Base-by-base conservation (phyloP, 2,329 filamentous ascomycete species). In the Arachnomyces sp. region DNA sequence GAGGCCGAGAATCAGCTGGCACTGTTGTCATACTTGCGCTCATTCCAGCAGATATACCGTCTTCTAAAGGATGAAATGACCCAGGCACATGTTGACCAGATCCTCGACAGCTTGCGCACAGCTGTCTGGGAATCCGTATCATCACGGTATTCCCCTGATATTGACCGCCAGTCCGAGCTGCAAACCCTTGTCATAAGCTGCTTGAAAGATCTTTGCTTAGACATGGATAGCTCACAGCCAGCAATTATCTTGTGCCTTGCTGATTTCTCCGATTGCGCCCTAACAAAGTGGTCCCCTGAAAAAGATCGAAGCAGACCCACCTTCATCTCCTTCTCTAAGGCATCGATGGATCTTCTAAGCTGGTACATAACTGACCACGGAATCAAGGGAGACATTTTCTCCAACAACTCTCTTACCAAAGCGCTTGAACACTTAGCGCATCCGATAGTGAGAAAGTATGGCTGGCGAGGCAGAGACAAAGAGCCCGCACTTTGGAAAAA, bases 261-360 rank as follows among this genome's bases (percentile, higher is more conserved):
- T 1, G 76, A 84, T 36, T 79, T 94, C 43, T 74, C 79, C 7
- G 73, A 77, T 2, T 67, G 94, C 28, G 82, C 64, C 14, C 50
- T 67, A 28, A 53, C 55, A 5, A 59, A 56, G 45, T 64, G 61
- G 56, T 65, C 42, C 40, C 54, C 44, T 15, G 60, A 45, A 40
- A 64, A 47, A 40, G 60, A 58, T 49, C 58, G 52, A 37, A 60
- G 66, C 37, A 78, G 78, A 42, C 83, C 86, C 5, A 94, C 87
- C 0, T 96, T 88, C 56, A 79, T 98, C 40, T 90, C 92, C 28
- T 76, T 96, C 55, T 87, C 89, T 1, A 94, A 92, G 59, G 77
- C 77, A 14, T 79, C 82, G 43, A 92, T 94, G 73, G 67, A 72
- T 2, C 74, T 87, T 34, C 61, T 93, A 15, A 57, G 53, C 35